Evolutionary conservation across 1,139 yeast genomes (phyloP).

Genomic region (Nakaseomyces kungkrabaensis): DNA sequence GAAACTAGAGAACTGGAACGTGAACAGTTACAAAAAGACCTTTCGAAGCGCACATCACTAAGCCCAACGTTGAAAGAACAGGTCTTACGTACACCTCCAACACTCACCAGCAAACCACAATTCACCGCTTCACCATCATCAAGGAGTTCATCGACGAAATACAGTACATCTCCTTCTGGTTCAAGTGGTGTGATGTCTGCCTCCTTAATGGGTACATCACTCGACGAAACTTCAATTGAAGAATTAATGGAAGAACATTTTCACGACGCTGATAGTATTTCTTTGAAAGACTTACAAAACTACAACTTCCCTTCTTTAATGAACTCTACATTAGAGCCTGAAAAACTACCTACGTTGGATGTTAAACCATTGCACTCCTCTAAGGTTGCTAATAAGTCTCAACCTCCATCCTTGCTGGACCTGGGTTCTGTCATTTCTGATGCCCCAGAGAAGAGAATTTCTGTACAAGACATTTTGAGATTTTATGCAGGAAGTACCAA

Average conservation of each 20-base stretch:
- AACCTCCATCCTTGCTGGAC: slow-evolving; percentile 12
- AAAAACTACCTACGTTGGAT: slow-evolving; percentile 3
- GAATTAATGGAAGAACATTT: not conserved
- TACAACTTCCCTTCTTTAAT: slow-evolving; percentile 4
- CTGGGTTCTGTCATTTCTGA: not conserved
- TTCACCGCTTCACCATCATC: not conserved
- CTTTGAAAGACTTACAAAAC: slow-evolving; percentile 2
- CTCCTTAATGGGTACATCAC: slow-evolving; percentile 1
- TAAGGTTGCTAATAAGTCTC: slow-evolving; percentile 12
- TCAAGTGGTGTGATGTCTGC: slow-evolving; percentile 4
- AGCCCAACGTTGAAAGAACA: not conserved
- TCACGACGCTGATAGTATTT: not conserved
- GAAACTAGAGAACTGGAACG: slow-evolving; percentile 1
- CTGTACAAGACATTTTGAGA: slow-evolving; percentile 24
- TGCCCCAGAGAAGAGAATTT: slow-evolving; percentile 9
- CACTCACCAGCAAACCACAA: not conserved
- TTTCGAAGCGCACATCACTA: not conserved
- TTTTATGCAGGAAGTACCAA: slow-evolving; percentile 21
- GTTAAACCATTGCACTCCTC: slow-evolving; percentile 15
- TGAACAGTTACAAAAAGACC: not conserved
- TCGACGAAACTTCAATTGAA: not conserved
- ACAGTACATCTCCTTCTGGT: slow-evolving; percentile 1
- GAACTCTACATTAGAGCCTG: not conserved
- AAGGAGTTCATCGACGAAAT: not conserved
- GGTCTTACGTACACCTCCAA: not conserved